Conservation (phyloP, 768 basidiomycete species). For the Panaeolus papilionaceus region DNA sequence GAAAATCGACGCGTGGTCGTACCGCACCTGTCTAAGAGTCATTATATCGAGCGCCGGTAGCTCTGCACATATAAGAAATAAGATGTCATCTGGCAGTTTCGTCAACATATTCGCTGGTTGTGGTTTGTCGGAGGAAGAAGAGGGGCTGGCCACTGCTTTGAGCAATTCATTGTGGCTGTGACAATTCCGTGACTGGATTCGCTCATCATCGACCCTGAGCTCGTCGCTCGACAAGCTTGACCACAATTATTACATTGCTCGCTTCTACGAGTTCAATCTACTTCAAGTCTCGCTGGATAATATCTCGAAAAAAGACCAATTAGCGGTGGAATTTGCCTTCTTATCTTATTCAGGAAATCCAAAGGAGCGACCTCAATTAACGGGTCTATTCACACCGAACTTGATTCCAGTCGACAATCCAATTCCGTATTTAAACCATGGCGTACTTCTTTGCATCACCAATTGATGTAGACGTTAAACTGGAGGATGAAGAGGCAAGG, state of each 20-base stretch:
- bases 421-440: conserved; percentile 45
- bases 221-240: conserved; percentile 8
- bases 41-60: neutral
- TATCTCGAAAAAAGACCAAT: neutral
- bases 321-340: neutral
- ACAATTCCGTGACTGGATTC: conserved; percentile 7
- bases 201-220: conserved; percentile 1
- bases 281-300: neutral
- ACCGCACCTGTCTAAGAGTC: neutral
- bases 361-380: neutral
- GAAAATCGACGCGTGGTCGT: neutral
- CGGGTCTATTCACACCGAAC: neutral
- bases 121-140: neutral
- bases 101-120: neutral
- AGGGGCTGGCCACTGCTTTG: neutral
- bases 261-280: neutral
- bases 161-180: neutral
- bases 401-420: conserved; percentile 9
- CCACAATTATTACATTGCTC: neutral
- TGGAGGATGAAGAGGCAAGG: conserved; percentile 85
- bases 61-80: neutral
- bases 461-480: conserved; percentile 89
- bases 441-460: conserved; percentile 94
- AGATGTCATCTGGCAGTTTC: neutral
- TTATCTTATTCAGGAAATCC: neutral